Evolutionary conservation across 192 early-diverging fungal species (phyloP).

Genomic region (Umbelopsis isabellina): DNA sequence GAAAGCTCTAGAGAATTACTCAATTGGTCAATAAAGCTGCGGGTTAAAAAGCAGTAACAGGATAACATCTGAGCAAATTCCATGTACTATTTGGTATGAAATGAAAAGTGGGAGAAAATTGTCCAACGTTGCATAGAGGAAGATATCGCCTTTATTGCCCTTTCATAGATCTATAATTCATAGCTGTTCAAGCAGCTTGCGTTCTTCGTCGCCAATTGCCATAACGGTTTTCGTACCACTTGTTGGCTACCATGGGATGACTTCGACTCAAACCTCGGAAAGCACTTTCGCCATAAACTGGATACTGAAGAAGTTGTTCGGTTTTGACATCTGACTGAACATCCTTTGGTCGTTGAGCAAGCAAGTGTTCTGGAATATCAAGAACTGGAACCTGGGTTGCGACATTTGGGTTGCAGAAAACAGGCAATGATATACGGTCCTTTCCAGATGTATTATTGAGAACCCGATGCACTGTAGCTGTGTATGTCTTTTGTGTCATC

Average conservation of each 20-base stretch:
- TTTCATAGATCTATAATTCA: too few relatives aligned
- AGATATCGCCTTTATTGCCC: too few relatives aligned
- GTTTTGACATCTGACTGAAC: constrained; percentile 45
- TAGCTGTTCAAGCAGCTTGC: neutral
- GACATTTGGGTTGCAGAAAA: constrained; percentile 55
- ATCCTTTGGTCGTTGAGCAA: constrained; percentile 8
- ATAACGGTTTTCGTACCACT: constrained; percentile 30
- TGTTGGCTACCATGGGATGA: constrained; percentile 28
- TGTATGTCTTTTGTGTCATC: constrained; percentile 49
- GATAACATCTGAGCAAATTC: too few relatives aligned
- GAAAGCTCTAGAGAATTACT: neutral
- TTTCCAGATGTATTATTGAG: constrained; percentile 48
- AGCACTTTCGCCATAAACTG: constrained; percentile 38
- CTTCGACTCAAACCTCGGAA: constrained; percentile 33
- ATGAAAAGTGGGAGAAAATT: too few relatives aligned
- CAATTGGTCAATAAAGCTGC: too few relatives aligned
- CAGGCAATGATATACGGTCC: constrained; percentile 60
- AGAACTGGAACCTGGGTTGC: constrained; percentile 41
- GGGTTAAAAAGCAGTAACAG: too few relatives aligned
- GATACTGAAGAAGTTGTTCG: constrained; percentile 36
- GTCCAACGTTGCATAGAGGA: too few relatives aligned
- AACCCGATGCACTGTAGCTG: constrained; percentile 64
- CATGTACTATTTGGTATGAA: too few relatives aligned
- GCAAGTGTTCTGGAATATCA: constrained; percentile 33
- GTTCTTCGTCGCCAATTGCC: constrained; percentile 23